Percentiles rank a stretch among this genome's conserved stretches.
Evolutionary conservation across 2,329 filamentous ascomycete species (phyloP).

Genomic region (Ascochyta lentis): DNA sequence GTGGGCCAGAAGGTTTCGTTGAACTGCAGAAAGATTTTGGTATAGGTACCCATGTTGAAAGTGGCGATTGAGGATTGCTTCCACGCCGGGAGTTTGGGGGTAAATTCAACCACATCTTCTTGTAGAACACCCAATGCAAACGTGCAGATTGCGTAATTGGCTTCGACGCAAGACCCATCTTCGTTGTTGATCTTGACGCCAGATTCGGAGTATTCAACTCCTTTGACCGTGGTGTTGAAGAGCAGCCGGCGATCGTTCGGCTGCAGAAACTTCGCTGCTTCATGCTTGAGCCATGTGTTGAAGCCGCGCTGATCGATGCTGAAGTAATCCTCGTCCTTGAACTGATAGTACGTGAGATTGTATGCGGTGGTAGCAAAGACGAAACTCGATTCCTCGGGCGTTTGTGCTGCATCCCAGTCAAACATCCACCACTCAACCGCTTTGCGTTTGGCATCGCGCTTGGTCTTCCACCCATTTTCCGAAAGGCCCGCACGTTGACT

Average conservation of each 20-base stretch:
- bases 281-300: slow-evolving; percentile 62
- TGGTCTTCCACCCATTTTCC: slow-evolving; percentile 68
- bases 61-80: slow-evolving; percentile 68
- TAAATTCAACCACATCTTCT: slow-evolving; percentile 64
- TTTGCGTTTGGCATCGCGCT: slow-evolving; percentile 61
- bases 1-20: slow-evolving; percentile 69
- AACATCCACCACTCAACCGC: slow-evolving; percentile 68
- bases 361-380: slow-evolving; percentile 63
- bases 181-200: slow-evolving; percentile 62
- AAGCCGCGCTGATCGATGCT: slow-evolving; percentile 69
- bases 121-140: slow-evolving; percentile 74
- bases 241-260: slow-evolving; percentile 63
- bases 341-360: slow-evolving; percentile 69
- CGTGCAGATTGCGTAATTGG: slow-evolving; percentile 69
- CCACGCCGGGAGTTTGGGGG: slow-evolving; percentile 67
- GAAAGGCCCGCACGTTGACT: slow-evolving; percentile 65
- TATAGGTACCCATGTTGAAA: slow-evolving; percentile 75
- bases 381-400: slow-evolving; percentile 63
- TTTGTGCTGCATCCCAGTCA: slow-evolving; percentile 65
- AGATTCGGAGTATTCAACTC: slow-evolving; percentile 59
- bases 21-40: slow-evolving; percentile 76
- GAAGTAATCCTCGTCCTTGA: slow-evolving; percentile 66
- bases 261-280: slow-evolving; percentile 64
- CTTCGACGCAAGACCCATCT: slow-evolving; percentile 64
- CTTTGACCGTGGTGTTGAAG: slow-evolving; percentile 64